Evolutionary conservation across 345 rosid genomes (phyloP), one percentile per base, ranked within the genome.

Genomic region (Citrus sinensis): DNA sequence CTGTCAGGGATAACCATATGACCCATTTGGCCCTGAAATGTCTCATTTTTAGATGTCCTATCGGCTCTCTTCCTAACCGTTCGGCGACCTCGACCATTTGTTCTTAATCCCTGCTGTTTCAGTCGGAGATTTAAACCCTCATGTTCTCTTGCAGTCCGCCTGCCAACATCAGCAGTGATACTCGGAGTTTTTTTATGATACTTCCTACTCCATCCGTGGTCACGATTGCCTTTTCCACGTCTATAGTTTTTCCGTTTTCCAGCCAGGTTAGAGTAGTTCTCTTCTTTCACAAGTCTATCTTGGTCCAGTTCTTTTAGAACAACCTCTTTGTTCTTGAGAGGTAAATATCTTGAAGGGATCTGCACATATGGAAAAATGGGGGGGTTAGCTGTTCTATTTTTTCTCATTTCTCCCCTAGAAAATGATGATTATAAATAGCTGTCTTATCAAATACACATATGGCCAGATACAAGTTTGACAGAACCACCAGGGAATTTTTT

Each of bases 11-110:
- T 74, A 49, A 22, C 70, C 16, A 70, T 73, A 59, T 76, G 80
- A 22, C 55, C 75, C 82, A 76, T 34, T 13, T 75, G 79, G 39
- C 80, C 69, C 34, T 77, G 66, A 25, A 80, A 67, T 39, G 79
- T 65, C 35, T 79, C 79, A 37, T 82, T 82, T 30, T 63, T 84
- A 35, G 64, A 68, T 76, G 72, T 83, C 85, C 86, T 91, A 65
- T 89, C 98, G 27, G 89, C 85, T 83, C 97, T 91, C 90, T 83
- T 97, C 78, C 99, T 87, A 77, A 89, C 89, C 0, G 99, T 97
- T 46, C 98, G 81, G 10, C 92, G 95, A 59, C 99, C 98, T 49
- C 96, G 91, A 54, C 88, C 84, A 74, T 82, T 84, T 58, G 84
- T 78, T 78, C 83, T 81, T 69, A 79, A 80, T 22, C 78, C 85